Evolutionary conservation across 345 rosid genomes (phyloP), one percentile per base, ranked within the genome.

Genomic region (Ceriops decandra): DNA sequence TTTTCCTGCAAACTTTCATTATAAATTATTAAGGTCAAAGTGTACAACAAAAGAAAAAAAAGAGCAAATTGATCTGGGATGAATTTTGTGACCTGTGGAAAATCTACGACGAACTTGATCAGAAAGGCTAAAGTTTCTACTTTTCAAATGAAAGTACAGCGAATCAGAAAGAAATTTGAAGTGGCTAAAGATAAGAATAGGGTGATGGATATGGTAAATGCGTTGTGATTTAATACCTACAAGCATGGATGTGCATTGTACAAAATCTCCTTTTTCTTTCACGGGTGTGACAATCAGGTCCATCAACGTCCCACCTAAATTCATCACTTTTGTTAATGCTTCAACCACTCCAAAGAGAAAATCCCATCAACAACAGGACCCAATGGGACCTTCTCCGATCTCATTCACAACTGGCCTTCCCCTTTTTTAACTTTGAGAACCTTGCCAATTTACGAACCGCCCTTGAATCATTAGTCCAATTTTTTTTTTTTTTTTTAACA

Each of bases 281-380:
- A 83, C 81, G 72, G 64, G 81, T 52, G 35, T 66, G 63, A 49
- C 74, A 64, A 71, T 75, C 67, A 63, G 47, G 49, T 68, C 75
- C 71, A 70, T 80, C 74, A 68, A 76, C 70, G 57, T 62, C 68
- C 63, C 69, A 81, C 77, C 84, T 46, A 71, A 28, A 75, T 60
- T 46, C 69, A 56, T 75, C 58, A 72, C 77, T 72, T 69, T 77
- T 31, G 22, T 65, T 77, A 73, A 71, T 76, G 81, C 72, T 67
- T 72, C 84, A 69, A 78, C 84, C 74, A 78, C 86, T 74, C 33
- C 53, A 32, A 35, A 19, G 30, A 5, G 8, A 47, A 58, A 22
- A 38, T 7, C 3, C 10, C 26, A 64, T 73, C 69, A 68, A 47
- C 31, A 38, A 56, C 22, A 62, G 49, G 63, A 42, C 17, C 53